Conservation (phyloP, 768 basidiomycete species). For the Tulasnella sp. region DNA sequence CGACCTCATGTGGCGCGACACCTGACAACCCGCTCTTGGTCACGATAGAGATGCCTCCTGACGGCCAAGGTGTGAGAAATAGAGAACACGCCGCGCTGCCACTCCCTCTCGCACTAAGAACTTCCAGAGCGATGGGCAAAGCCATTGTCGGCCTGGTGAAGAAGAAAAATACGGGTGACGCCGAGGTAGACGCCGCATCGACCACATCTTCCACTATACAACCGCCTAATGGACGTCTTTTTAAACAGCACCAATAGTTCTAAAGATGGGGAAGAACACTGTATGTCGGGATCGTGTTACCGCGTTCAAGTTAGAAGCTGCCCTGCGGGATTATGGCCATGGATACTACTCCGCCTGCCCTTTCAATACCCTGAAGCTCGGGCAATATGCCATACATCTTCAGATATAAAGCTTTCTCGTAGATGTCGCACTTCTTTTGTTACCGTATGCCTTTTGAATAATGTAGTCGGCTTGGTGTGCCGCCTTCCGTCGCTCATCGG, state of each 20-base stretch:
- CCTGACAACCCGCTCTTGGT: background rate
- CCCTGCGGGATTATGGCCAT: no score
- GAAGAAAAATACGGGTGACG: background rate
- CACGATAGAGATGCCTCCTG: slow-evolving; percentile 2
- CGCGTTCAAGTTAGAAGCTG: background rate
- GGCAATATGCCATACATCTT: background rate
- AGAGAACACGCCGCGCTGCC: background rate
- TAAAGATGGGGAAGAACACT: background rate
- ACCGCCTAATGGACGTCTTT: background rate
- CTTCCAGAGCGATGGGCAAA: background rate
- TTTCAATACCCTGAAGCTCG: background rate
- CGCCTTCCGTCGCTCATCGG: background rate
- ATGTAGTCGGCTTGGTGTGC: background rate
- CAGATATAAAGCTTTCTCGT: no score
- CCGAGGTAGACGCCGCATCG: background rate
- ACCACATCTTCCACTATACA: background rate
- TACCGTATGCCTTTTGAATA: background rate
- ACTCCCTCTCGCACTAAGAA: background rate
- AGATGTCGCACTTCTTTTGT: background rate
- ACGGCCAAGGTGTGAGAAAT: background rate
- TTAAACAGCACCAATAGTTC: background rate
- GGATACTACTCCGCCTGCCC: background rate
- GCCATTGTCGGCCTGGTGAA: background rate
- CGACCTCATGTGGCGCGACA: background rate
- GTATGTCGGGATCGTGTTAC: background rate